These are phyloP conservation scores for Tricholoma hemisulphureum DNA, from an alignment of 768 basidiomycete species.

Conservation along the genomic window DNA sequence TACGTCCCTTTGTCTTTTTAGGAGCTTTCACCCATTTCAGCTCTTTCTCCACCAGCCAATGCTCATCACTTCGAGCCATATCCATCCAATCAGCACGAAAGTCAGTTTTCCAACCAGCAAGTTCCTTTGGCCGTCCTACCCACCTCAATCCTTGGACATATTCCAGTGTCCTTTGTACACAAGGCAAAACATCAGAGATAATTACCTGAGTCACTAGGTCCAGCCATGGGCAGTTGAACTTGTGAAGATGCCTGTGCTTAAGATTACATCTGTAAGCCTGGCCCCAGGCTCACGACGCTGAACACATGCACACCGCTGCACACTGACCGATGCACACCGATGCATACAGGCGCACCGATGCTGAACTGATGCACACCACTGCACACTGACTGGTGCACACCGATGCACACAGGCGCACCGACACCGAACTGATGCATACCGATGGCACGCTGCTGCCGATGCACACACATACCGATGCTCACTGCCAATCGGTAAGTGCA, in stretches of 20 bases:
- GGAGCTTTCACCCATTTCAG: slow-evolving; percentile 10
- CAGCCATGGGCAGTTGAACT: slow-evolving; percentile 19
- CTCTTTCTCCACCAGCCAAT: slow-evolving; percentile 15
- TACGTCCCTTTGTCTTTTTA: slow-evolving; percentile 5
- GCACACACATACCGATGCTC: too few species aligned
- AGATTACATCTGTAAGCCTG: too few species aligned
- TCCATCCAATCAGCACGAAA: slow-evolving; percentile 17
- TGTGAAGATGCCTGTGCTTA: slow-evolving; percentile 21
- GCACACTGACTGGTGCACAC: too few species aligned
- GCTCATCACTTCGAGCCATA: slow-evolving; percentile 15
- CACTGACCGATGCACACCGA: too few species aligned
- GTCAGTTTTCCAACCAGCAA: slow-evolving; percentile 19
- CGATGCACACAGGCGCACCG: too few species aligned
- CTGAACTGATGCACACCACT: too few species aligned
- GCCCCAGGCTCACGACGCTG: slow-evolving; percentile 13
- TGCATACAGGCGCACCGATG: too few species aligned
- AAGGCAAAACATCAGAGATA: slow-evolving; percentile 12
- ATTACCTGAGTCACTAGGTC: slow-evolving; percentile 18
- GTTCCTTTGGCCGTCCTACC: slow-evolving; percentile 12
- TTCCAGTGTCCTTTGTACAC: slow-evolving; percentile 10
- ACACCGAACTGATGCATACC: too few species aligned
- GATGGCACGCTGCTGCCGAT: too few species aligned
- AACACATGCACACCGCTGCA: too few species aligned
- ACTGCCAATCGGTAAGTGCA: too few species aligned
- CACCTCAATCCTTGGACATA: slow-evolving; percentile 13